These are phyloP conservation scores for Xylariaceae sp. DNA, from an alignment of 2,329 filamentous ascomycete genomes.

Conservation along the genomic window DNA sequence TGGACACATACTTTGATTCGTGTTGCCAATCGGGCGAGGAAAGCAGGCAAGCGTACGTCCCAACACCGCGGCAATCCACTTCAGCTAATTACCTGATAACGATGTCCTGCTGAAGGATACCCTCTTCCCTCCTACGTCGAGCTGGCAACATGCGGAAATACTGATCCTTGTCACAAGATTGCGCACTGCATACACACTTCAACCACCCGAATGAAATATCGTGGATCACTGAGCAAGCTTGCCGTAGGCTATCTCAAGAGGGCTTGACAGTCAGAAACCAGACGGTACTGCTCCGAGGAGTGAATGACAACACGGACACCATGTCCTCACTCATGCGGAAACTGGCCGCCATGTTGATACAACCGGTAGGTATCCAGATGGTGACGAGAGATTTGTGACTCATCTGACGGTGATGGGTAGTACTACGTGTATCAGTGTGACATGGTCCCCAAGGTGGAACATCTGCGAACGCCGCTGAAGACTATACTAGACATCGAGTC, in stretches of 20 bases:
- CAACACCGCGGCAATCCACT: neutral
- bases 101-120: neutral
- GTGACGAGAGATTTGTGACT: neutral
- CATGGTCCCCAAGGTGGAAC: slow-evolving; percentile 58
- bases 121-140: neutral
- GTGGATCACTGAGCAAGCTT: slow-evolving; percentile 53
- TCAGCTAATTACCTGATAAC: no score
- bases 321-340: slow-evolving; percentile 51
- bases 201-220: slow-evolving; percentile 60
- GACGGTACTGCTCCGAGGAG: slow-evolving; percentile 53
- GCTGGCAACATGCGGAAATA: neutral
- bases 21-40: slow-evolving; percentile 46
- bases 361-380: slow-evolving; percentile 42
- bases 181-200: slow-evolving; percentile 61
- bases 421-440: slow-evolving; percentile 66
- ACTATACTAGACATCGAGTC: slow-evolving; percentile 57
- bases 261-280: slow-evolving; percentile 58
- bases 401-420: slow-evolving; percentile 28
- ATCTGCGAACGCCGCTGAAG: slow-evolving; percentile 57
- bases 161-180: slow-evolving; percentile 1
- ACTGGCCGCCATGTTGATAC: slow-evolving; percentile 53
- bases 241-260: slow-evolving; percentile 45
- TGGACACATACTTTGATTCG: slow-evolving; percentile 52
- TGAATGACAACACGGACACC: slow-evolving; percentile 53
- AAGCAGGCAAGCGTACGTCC: slow-evolving; percentile 53